Base-by-base conservation (phyloP, 1,284 basidiomycete species). In the Cutaneotrichosporon sp. region DNA sequence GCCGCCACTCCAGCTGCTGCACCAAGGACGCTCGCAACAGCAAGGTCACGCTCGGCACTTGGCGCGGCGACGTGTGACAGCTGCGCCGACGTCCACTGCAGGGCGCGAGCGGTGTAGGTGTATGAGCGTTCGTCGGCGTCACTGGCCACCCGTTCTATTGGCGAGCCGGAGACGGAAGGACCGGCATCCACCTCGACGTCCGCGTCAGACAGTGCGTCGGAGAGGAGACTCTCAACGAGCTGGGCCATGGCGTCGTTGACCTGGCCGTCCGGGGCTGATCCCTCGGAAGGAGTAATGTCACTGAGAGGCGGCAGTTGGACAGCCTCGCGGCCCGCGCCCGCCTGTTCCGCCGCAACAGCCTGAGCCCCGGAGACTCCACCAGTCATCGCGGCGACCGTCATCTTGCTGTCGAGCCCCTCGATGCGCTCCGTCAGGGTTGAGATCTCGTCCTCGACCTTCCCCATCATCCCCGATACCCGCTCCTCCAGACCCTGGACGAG, bases 401-500 rank as follows among this genome's bases (percentile, higher is more conserved):
- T 26, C 27, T 48, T 42, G 14, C 42, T 49, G 24, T 65, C 63
- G 25, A 69, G 42, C 6, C 41, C 56, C 6, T 48, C 59, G 2
- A 71, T 53, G 33, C 61, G 51, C n/a, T 43, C 50, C 0, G 52
- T 26, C 6, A 61, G 41, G 7, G 22, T 77, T 57, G 80, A 78
- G 52, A 90, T 79, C 72, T 90, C 90, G 84, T 86, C 55, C 24
- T 75, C 69, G 14, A 75, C 65, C 24, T 62, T 55, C 14, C 54
- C 65, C 61, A 83, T 83, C 77, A 91, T 79, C 70, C 86, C 83
- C 62, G 85, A 82, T 41, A 93, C 82, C 75, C 89, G 85, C 65
- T 80, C 82, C 76, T 94, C 91, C 59, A 97, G 87, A 42, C 87
- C 88, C 72, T 86, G 82, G 7, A 90, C 87, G 66, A 97, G 76